Conservation (phyloP, 768 basidiomycete species). For the Trametes gibbosa region DNA sequence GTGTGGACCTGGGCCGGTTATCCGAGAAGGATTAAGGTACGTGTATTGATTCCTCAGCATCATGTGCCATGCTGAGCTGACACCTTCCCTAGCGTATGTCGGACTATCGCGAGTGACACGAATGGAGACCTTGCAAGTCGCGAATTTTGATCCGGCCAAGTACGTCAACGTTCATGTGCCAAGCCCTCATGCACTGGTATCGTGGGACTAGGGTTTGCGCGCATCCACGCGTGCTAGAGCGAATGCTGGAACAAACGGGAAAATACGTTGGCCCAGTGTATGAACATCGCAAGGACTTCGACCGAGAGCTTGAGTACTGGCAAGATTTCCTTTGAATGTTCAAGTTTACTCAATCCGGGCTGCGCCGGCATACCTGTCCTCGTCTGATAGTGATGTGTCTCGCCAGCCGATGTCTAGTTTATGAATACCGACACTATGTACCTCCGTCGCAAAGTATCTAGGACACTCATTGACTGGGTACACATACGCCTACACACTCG, state of each 20-base stretch:
- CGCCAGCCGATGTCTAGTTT: background rate
- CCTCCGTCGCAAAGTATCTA: background rate
- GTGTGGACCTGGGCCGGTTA: conserved; percentile 68
- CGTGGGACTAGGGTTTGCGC: conserved; percentile 50
- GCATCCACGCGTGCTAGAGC: conserved; percentile 60
- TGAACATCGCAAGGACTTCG: conserved; percentile 30
- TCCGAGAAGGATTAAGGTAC: conserved; percentile 83
- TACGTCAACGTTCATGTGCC: conserved; percentile 28
- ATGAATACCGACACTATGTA: background rate
- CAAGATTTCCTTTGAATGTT: background rate
- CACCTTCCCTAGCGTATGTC: conserved; percentile 51
- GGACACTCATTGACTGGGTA: too few species aligned
- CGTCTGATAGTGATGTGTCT: background rate
- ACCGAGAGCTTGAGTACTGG: conserved; percentile 22
- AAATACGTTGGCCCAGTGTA: conserved; percentile 11
- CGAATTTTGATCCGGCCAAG: conserved; percentile 61
- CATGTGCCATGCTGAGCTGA: background rate
- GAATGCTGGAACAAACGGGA: conserved; percentile 41
- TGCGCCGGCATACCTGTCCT: background rate
- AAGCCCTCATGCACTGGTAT: background rate
- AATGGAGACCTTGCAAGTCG: conserved; percentile 62
- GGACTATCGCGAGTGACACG: conserved; percentile 71
- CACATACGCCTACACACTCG: background rate
- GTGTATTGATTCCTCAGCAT: background rate
- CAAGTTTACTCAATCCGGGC: background rate